Percentiles rank a stretch among this genome's conserved stretches.
These are phyloP conservation scores for Verticillium longisporum DNA, from an alignment of 2,329 filamentous ascomycete species.

Conservation along the genomic window DNA sequence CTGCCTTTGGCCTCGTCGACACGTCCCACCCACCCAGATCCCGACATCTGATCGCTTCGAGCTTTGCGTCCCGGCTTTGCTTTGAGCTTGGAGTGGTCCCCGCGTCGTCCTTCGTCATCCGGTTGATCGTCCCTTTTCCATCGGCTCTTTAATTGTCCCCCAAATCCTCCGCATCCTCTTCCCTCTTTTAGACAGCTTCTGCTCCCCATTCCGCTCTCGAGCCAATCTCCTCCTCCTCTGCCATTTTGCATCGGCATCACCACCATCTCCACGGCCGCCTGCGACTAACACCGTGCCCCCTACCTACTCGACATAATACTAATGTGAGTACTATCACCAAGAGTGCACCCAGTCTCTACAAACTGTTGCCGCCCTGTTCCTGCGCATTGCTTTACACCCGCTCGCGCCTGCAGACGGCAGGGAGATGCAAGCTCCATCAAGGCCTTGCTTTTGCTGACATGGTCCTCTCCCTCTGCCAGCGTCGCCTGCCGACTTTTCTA, in stretches of 20 bases:
- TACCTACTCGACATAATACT: not conserved
- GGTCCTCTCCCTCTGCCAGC: not conserved
- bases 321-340: not conserved
- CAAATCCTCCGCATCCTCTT: not conserved
- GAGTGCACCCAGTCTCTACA: not conserved
- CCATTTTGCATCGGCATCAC: not conserved
- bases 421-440: not conserved
- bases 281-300: not conserved
- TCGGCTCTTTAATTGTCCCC: not conserved
- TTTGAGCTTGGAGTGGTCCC: slow-evolving; percentile 1
- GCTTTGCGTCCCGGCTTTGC: slow-evolving; percentile 4
- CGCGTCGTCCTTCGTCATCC: slow-evolving; percentile 7
- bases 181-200: not conserved
- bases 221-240: not conserved
- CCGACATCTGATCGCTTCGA: not conserved
- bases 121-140: slow-evolving; percentile 3
- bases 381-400: not conserved
- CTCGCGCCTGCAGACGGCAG: not conserved
- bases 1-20: too few species aligned
- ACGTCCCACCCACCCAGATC: not conserved
- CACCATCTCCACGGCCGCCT: not conserved
- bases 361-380: not conserved
- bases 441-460: not conserved
- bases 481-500: not conserved
- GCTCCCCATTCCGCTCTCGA: not conserved